A percentile compares a stretch with the other conserved stretches of the same genome.
These are phyloP conservation scores for Cercospora citrullina DNA, from an alignment of 2,329 filamentous ascomycete genomes.

Conservation along the genomic window DNA sequence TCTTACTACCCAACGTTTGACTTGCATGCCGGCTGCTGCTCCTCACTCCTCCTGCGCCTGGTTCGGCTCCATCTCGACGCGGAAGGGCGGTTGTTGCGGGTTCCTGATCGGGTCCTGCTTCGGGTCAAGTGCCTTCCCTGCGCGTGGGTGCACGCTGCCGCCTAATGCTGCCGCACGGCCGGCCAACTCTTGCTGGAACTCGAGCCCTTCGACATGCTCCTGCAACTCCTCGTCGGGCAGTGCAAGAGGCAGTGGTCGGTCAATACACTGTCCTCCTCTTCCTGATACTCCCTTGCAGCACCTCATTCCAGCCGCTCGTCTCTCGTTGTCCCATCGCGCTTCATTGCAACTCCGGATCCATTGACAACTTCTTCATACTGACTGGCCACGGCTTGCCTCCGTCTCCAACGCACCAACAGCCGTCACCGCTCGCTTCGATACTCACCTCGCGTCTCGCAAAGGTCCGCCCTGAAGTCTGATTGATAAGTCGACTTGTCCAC, in stretches of 20 bases:
- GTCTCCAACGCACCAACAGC: background rate
- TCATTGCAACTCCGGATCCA: slow-evolving; percentile 35
- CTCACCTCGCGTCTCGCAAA: background rate
- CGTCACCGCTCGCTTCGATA: slow-evolving; percentile 18
- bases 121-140: background rate
- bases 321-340: slow-evolving; percentile 24
- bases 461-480: background rate
- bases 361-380: slow-evolving; percentile 40
- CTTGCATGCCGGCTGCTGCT: background rate
- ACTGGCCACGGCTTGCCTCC: background rate
- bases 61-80: background rate
- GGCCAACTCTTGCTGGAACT: slow-evolving; percentile 10
- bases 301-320: slow-evolving; percentile 27
- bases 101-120: background rate
- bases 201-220: slow-evolving; percentile 12
- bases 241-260: slow-evolving; percentile 25
- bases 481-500: background rate
- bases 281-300: slow-evolving; percentile 18
- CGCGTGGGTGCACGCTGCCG: slow-evolving; percentile 1
- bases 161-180: slow-evolving; percentile 3
- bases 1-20: background rate
- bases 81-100: background rate
- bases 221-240: slow-evolving; percentile 16
- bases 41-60: background rate
- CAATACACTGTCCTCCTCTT: slow-evolving; percentile 2